Base-by-base conservation (phyloP, 1,284 basidiomycete species). In the Microbotryomycetes sp. region DNA sequence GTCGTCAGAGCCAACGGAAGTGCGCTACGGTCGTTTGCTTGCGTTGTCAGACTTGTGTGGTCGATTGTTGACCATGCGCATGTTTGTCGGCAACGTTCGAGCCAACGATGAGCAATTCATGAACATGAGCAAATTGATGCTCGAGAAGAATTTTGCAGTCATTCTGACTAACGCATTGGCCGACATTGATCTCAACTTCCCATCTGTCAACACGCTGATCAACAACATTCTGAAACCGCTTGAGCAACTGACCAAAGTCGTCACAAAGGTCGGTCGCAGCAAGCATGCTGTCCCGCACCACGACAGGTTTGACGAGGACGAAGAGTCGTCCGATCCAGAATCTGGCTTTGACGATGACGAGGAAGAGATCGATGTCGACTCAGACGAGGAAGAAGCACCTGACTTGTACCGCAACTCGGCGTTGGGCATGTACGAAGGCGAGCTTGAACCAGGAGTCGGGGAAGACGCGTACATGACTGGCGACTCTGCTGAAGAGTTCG, bases 351-450 rank as follows among this genome's bases (percentile, higher is more conserved):
- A 59, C 47, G 63, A 63, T 14, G 67, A 64, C 78, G 82, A 82
- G 7, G 84, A 86, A 3, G 85, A 84, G 19, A 82, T 81, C 19
- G 86, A 68, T 0, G 53, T 85, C 12, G 70, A 69, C 0, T 82
- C 83, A 3, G 82, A 83, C 22, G 81, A 82, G 19, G 81, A 81
- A 49, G 80, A 80, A 25, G 91, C 90, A 1, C 89, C 91, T 6
- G 91, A 98, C 76, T 79, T 98, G 25, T 98, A 98, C 77, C 86
- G 94, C 62, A 96, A 94, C 76, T 98, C 94, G 1, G 89, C 92
- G 5, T 82, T 99, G 46, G 96, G 94, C 70, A 93, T 98, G 92
- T 89, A 77, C 73, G 86, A 73, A 54, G 73, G 73, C 46, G 72
- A 74, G 64, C 68, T 73, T 25, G 73, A 74, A 59, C 66, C 69